A percentile compares a stretch with the other conserved stretches of the same genome.
These are phyloP conservation scores for Globisporangium cylindrosporum DNA, from an alignment of 352 stramenopile species.

Conservation along the genomic window DNA sequence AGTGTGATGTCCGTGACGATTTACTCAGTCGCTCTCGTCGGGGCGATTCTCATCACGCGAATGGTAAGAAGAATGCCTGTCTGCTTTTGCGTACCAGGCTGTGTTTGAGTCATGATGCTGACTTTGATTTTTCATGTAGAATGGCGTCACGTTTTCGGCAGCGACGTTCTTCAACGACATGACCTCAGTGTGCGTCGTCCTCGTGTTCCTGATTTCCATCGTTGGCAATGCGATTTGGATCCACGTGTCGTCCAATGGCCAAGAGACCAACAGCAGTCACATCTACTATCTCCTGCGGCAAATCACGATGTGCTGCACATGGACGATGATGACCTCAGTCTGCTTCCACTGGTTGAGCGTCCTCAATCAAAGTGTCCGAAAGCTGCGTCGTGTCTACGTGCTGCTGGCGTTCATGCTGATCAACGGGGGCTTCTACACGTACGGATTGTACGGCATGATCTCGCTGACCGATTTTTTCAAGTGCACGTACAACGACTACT, in stretches of 20 bases:
- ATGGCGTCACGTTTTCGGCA: slow-evolving; percentile 75
- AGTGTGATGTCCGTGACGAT: slow-evolving; percentile 86
- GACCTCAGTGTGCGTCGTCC: slow-evolving; percentile 72
- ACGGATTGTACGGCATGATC: slow-evolving; percentile 67
- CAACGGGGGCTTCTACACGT: slow-evolving; percentile 64
- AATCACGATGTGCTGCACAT: slow-evolving; percentile 70
- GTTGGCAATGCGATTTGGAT: slow-evolving; percentile 83
- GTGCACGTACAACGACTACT: slow-evolving; percentile 85
- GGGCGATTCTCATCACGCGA: slow-evolving; percentile 71
- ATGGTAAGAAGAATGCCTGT: slow-evolving; percentile 44
- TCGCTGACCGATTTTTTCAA: slow-evolving; percentile 79
- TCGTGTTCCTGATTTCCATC: slow-evolving; percentile 71
- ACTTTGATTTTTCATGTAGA: slow-evolving; percentile 29
- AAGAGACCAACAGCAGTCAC: slow-evolving; percentile 45
- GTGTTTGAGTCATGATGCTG: background rate
- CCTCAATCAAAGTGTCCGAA: slow-evolving; percentile 61
- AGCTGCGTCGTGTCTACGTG: slow-evolving; percentile 48
- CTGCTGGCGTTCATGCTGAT: slow-evolving; percentile 60
- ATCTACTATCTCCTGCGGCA: slow-evolving; percentile 74
- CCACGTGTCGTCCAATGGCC: slow-evolving; percentile 53
- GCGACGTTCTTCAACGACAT: slow-evolving; percentile 85
- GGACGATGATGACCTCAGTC: slow-evolving; percentile 86
- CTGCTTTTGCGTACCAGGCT: background rate
- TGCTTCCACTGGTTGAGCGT: slow-evolving; percentile 85
- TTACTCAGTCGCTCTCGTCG: slow-evolving; percentile 70